Conservation (phyloP, 192 early-diverging fungal species). For the Linnemannia exigua region DNA sequence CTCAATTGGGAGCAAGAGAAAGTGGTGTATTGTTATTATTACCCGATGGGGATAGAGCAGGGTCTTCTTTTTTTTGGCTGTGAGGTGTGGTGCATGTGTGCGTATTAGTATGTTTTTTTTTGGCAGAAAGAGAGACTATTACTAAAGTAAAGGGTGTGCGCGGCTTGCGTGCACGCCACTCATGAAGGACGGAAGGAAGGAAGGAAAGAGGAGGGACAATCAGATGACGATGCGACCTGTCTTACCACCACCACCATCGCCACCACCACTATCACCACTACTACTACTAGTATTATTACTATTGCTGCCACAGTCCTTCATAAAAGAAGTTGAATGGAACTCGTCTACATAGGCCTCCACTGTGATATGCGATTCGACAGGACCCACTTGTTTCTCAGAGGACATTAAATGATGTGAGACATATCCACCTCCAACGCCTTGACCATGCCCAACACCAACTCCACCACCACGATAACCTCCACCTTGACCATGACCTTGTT, state of each 20-base stretch:
- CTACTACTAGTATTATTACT: background rate
- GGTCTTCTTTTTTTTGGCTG: no score
- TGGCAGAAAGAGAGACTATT: background rate
- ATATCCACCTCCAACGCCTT: background rate
- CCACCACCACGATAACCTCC: background rate
- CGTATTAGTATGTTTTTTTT: no score
- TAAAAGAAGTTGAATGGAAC: constrained; percentile 6
- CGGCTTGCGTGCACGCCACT: no score
- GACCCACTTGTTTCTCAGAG: constrained; percentile 2
- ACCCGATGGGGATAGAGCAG: no score
- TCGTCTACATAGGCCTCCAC: constrained; percentile 35
- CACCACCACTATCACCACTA: background rate
- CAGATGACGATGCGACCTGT: background rate
- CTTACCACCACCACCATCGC: background rate
- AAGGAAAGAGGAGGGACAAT: background rate
- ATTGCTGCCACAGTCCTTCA: background rate
- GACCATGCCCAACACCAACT: background rate
- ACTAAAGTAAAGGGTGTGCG: background rate
- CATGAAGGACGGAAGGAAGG: background rate
- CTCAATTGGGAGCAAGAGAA: no score
- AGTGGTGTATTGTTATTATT: no score
- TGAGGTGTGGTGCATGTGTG: no score
- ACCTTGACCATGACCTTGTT: background rate
- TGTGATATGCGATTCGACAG: constrained; percentile 20
- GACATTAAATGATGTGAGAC: background rate